A percentile compares a stretch with the other conserved stretches of the same genome.
Evolutionary conservation across 2,329 filamentous ascomycete genomes (phyloP).

Genomic region (Aureobasidium sp.): DNA sequence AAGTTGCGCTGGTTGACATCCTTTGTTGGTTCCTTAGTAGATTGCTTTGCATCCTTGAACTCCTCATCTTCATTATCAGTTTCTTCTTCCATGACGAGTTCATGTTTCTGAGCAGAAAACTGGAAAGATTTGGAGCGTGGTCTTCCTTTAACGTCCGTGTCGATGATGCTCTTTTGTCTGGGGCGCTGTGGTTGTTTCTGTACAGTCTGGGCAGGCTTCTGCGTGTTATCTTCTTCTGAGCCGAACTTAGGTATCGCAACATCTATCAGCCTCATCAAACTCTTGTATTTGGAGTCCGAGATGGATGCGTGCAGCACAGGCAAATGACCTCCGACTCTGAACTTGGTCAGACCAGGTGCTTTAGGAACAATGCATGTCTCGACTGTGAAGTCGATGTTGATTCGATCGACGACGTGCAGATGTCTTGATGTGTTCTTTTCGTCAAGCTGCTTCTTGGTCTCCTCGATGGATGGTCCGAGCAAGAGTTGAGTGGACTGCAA

Average conservation of each 20-base stretch:
- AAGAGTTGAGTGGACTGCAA: conserved; percentile 91
- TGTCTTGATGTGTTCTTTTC: conserved; percentile 57
- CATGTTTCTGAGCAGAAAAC: conserved; percentile 63
- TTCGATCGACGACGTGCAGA: conserved; percentile 88
- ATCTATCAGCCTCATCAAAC: conserved; percentile 90
- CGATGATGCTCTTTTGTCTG: conserved; percentile 21
- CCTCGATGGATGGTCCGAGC: conserved; percentile 87
- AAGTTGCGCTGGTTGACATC: conserved; percentile 83
- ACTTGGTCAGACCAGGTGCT: conserved; percentile 83
- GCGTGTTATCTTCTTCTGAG: conserved; percentile 29
- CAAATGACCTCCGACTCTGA: conserved; percentile 83
- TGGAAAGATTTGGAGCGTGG: conserved; percentile 66
- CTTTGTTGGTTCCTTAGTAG: conserved; percentile 42
- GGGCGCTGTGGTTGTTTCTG: conserved; percentile 20
- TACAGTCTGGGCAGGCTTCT: neutral
- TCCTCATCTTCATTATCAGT: conserved; percentile 48
- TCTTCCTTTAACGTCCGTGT: conserved; percentile 42
- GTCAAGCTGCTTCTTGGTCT: conserved; percentile 74
- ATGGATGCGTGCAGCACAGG: conserved; percentile 86
- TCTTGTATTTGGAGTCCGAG: conserved; percentile 96
- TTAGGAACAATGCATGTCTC: conserved; percentile 96
- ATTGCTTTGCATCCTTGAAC: conserved; percentile 57
- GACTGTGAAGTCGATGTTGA: conserved; percentile 96
- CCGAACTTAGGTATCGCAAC: conserved; percentile 85
- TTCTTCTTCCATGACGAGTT: conserved; percentile 74